These are phyloP conservation scores for Candida suzukii DNA, from an alignment of 805 yeast genomes.

Conservation along the genomic window DNA sequence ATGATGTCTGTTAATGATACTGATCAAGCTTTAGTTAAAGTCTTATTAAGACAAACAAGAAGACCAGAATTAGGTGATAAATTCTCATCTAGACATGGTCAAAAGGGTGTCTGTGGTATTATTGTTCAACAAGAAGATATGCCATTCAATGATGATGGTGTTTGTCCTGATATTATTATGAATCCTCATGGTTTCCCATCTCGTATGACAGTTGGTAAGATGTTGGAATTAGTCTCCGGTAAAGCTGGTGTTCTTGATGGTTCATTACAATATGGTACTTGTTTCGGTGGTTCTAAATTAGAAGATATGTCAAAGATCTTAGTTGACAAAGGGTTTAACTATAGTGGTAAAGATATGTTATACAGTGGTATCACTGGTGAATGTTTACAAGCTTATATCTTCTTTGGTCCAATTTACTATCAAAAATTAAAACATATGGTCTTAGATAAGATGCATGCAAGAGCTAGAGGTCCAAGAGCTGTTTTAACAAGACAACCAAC, in stretches of 20 bases:
- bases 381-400: constrained; percentile 92
- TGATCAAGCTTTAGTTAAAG: constrained; percentile 91
- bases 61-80: constrained; percentile 97
- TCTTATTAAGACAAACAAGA: constrained; percentile 87
- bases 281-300: constrained; percentile 96
- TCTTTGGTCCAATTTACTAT: constrained; percentile 97
- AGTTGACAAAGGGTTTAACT: constrained; percentile 85
- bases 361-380: constrained; percentile 98
- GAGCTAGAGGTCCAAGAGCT: constrained; percentile 99
- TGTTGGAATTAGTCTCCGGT: constrained; percentile 94
- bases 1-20: constrained; percentile 95
- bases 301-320: constrained; percentile 91
- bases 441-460: constrained; percentile 97
- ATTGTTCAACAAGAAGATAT: constrained; percentile 95
- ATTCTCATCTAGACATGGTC: constrained; percentile 96
- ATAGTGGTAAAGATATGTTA: constrained; percentile 96
- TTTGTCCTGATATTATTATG: constrained; percentile 94
- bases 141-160: constrained; percentile 91
- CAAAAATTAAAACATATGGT: constrained; percentile 99
- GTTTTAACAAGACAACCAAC: constrained; percentile 97
- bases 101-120: constrained; percentile 98
- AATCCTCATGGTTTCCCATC: constrained; percentile 99
- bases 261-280: constrained; percentile 88
- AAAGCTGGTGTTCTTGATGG: constrained; percentile 97
- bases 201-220: constrained; percentile 99